Percentiles rank a stretch among this genome's conserved stretches.
Evolutionary conservation across 208 protist genomes (phyloP).

Genomic region (Crithidia sp.): DNA sequence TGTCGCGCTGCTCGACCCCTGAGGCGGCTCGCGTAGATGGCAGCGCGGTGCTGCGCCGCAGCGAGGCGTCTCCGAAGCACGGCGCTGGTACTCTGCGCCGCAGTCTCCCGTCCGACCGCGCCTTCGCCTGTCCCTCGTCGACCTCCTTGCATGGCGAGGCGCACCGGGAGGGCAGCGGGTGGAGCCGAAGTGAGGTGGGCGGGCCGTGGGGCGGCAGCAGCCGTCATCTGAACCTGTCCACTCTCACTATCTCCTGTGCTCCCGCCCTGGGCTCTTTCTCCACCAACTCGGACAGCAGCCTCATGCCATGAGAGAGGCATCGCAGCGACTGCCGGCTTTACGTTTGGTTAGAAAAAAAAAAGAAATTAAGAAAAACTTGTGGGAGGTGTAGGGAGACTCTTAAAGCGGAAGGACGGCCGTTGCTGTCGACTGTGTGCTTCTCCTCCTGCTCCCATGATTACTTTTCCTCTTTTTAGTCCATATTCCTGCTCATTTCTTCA

Average conservation of each 20-base stretch:
- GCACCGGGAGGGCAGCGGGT: constrained; percentile 14
- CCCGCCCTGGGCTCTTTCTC: constrained; percentile 21
- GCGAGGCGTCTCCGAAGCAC: constrained; percentile 4
- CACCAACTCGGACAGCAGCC: constrained; percentile 21
- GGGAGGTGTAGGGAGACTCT: too few relatives aligned
- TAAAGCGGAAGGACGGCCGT: too few relatives aligned
- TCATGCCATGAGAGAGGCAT: background rate
- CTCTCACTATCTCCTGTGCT: constrained; percentile 21
- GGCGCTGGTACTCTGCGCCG: background rate
- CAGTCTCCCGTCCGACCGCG: constrained; percentile 15
- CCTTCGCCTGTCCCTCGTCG: constrained; percentile 10
- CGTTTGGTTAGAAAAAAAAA: too few relatives aligned
- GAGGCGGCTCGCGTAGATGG: background rate
- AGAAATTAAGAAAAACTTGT: background rate
- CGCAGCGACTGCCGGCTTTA: too few relatives aligned
- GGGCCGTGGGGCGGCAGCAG: constrained; percentile 9
- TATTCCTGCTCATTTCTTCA: background rate
- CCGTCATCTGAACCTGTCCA: constrained; percentile 16
- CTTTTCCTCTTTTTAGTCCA: too few relatives aligned
- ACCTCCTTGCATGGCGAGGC: constrained; percentile 4
- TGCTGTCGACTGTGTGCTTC: too few relatives aligned
- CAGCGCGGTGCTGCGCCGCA: background rate
- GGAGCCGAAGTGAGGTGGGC: constrained; percentile 17
- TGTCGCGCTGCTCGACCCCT: constrained; percentile 9
- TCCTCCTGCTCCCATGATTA: too few relatives aligned